Base-by-base conservation (phyloP, 1,284 basidiomycete genomes). In the Ganoderma lingzhi region DNA sequence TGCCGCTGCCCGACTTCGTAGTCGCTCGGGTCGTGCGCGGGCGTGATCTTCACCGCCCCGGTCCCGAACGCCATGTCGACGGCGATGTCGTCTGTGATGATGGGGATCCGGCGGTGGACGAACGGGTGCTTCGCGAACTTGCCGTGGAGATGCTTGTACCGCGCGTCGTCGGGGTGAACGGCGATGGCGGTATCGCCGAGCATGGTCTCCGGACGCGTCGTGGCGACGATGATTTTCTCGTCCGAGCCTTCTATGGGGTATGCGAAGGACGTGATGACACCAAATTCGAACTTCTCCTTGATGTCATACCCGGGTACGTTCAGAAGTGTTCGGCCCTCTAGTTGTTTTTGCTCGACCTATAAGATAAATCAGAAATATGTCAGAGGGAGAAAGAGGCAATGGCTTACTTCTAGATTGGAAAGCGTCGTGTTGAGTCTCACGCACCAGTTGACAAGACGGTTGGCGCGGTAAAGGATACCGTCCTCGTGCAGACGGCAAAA, bases 381-480 rank as follows among this genome's bases (percentile, higher is more conserved):
- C 8, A 10, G 35, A 2, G 30, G 55, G 60, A 60, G 1, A 30
- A 3, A 28, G 1, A 37, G 14, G n/a, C 3, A 0, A 10, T 8
- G 32, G n/a, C 67, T 39, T 63, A 92, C 93, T 87, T 99, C 98
- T 66, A 99, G 87, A 82, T 98, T 99, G 62, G 97, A 99, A 9
- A 99, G 85, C 0, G 97, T 98, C 10, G 98, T 99, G 81, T 98
- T 98, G 72, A 99, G 84, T 79, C 91, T 89, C 69, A 96, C 94
- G 86, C 97, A 99, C 97, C 98, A 99, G 81, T 99, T 99, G 74
- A 99, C 97, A 63, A 99, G 89, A 45, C 97, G 91, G 81, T 99
- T 99, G 23, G 96, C 97, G 51, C 98, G 94, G 82, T 99, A 99
- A 69, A 99, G 83, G 76, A 96, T 89, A 8, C 97, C 97, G 64